These are phyloP conservation scores for Byssothecium circinans DNA, from an alignment of 2,329 filamentous ascomycete genomes.

Conservation along the genomic window DNA sequence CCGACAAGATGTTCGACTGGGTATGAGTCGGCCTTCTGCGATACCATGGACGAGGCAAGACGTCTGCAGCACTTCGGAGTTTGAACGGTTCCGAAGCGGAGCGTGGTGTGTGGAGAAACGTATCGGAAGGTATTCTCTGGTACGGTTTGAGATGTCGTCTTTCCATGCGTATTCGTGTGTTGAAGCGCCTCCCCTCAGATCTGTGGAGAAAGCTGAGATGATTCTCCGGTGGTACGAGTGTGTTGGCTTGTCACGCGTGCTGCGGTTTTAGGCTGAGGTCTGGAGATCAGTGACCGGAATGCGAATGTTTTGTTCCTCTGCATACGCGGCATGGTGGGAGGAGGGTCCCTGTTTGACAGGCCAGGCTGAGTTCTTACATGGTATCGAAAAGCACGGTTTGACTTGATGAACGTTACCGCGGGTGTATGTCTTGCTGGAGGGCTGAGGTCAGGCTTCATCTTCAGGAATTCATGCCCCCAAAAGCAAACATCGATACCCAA, in stretches of 20 bases:
- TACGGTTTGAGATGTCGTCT: conserved; percentile 3
- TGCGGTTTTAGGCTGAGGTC: conserved; percentile 4
- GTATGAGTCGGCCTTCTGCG: conserved; percentile 11
- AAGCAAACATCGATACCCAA: neutral
- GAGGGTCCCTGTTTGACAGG: conserved; percentile 1
- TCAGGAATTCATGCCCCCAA: neutral
- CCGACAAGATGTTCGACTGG: conserved; percentile 11
- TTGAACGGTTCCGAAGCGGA: conserved; percentile 10
- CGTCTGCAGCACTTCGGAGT: conserved; percentile 9
- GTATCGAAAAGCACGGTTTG: neutral
- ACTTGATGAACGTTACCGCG: neutral
- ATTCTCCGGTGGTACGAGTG: conserved; percentile 12
- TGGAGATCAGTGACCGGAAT: neutral
- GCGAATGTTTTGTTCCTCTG: neutral
- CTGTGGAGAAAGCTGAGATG: conserved; percentile 1
- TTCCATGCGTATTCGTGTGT: conserved; percentile 1
- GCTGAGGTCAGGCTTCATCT: neutral
- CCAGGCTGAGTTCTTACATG: neutral
- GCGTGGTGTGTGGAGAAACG: conserved; percentile 19
- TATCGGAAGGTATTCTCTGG: conserved; percentile 10
- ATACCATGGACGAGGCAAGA: conserved; percentile 12
- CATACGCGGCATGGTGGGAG: conserved; percentile 1
- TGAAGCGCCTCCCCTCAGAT: conserved; percentile 6
- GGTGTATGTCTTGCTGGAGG: neutral
- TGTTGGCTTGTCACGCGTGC: conserved; percentile 1